These are phyloP conservation scores for Candida silvatica DNA, from an alignment of 805 yeast genomes.

Conservation along the genomic window DNA sequence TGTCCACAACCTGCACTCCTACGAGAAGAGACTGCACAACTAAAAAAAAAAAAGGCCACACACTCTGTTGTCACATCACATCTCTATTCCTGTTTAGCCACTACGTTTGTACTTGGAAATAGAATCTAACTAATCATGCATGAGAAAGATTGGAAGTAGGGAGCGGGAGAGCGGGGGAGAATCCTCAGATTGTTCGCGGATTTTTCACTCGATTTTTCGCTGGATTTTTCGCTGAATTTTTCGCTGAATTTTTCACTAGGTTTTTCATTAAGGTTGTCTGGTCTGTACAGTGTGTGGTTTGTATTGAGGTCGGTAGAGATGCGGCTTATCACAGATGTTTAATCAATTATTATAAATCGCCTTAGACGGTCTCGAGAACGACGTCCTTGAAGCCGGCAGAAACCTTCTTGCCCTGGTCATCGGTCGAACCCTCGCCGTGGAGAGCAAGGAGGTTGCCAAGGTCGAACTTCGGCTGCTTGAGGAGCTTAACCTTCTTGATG, in stretches of 20 bases:
- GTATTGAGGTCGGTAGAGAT: no score
- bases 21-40: constrained; percentile 94
- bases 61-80: no score
- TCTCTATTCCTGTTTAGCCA: no score
- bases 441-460: constrained; percentile 92
- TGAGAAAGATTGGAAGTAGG: no score
- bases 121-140: no score
- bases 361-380: constrained; percentile 93
- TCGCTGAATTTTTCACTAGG: not conserved
- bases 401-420: constrained; percentile 97
- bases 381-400: constrained; percentile 95
- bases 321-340: no score
- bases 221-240: not conserved
- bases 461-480: constrained; percentile 98
- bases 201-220: no score
- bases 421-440: constrained; percentile 92
- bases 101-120: no score
- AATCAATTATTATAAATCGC: constrained; percentile 3
- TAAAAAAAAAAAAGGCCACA: constrained; percentile 32
- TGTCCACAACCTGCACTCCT: constrained; percentile 91
- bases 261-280: not conserved
- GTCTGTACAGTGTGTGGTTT: not conserved
- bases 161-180: no score
- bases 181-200: no score
- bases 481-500: constrained; percentile 97